Evolutionary conservation across 2,329 filamentous ascomycete genomes (phyloP), one percentile per base, ranked within the genome.

Genomic region (Fusarium nurragi): DNA sequence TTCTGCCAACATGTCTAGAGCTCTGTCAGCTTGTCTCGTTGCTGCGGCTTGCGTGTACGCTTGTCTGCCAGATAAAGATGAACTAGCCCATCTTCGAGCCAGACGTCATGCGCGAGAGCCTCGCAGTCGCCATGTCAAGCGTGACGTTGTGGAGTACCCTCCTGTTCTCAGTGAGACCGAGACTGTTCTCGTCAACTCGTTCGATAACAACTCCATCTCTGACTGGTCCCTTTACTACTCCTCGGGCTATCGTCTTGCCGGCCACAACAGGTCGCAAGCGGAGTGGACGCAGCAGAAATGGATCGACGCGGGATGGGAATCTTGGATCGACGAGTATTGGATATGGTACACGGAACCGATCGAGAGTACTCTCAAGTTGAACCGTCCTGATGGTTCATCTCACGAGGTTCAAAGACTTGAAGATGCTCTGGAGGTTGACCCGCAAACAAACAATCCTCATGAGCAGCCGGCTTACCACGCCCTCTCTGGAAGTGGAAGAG

Each of bases 221-320:
- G 55, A 65, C 21, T 68, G 65, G 65, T 68, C 65, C 0, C 59
- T 68, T 2, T 68, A 68, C 37, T 68, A 68, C 16, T 60, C 65
- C 3, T 68, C 65, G 0, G 65, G 65, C 1, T 68, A 68, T 11
- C 65, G 65, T 12, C 52, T 68, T 1, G 65, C 58, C 11, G 65
- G 65, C 0, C 65, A 68, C 10, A 68, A 68, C 39, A 39, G 54
- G 5, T 60, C 61, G 1, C 65, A 66, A 5, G 65, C 65, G 1
- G 65, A 66, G 4, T 68, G 65, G 65, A 68, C 65, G 3, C 62
- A 65, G 43, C 38, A 64, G 10, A 65, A 68, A 2, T 68, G 65
- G 65, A 65, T 50, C 0, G 62, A 65, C 4, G 22, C 43, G 2
- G 65, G 65, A 1, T 68, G 65, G 61, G 65, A 68, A 3, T 65